Conservation (phyloP, 768 basidiomycete genomes). For the Crucibulum laeve region DNA sequence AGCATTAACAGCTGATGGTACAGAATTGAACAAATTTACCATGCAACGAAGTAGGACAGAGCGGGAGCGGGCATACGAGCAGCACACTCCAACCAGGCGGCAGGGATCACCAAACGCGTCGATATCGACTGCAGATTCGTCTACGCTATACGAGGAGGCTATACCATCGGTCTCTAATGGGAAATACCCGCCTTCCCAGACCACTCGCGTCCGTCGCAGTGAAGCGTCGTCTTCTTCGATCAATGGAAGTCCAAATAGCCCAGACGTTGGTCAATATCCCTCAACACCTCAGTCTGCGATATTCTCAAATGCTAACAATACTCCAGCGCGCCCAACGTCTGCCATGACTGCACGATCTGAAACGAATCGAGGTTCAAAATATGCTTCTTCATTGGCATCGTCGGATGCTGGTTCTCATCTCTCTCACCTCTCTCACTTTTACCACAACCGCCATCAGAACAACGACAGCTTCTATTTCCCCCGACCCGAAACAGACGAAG, state of each 20-base stretch:
- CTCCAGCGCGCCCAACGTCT: slow-evolving; percentile 47
- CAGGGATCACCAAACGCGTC: slow-evolving; percentile 50
- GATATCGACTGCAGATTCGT: slow-evolving; percentile 52
- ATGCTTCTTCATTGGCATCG: slow-evolving; percentile 51
- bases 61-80: slow-evolving; percentile 48
- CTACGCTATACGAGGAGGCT: slow-evolving; percentile 53
- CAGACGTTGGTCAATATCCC: slow-evolving; percentile 50
- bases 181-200: slow-evolving; percentile 22
- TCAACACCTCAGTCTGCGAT: slow-evolving; percentile 16
- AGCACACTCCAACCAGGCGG: slow-evolving; percentile 27
- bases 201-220: slow-evolving; percentile 42
- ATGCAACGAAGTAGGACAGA: slow-evolving; percentile 48
- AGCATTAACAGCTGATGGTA: slow-evolving; percentile 65
- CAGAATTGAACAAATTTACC: slow-evolving; percentile 63
- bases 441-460: slow-evolving; percentile 45
- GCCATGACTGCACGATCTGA: slow-evolving; percentile 54
- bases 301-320: slow-evolving; percentile 23
- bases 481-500: slow-evolving; percentile 69
- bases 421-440: slow-evolving; percentile 47
- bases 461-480: slow-evolving; percentile 65
- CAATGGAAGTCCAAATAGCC: slow-evolving; percentile 41
- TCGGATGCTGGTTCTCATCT: slow-evolving; percentile 39
- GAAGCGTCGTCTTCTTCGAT: slow-evolving; percentile 53
- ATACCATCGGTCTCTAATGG: slow-evolving; percentile 28
- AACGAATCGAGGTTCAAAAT: slow-evolving; percentile 54